Base-by-base conservation (phyloP, 1,284 basidiomycete genomes). In the Heterobasidion parviporum region DNA sequence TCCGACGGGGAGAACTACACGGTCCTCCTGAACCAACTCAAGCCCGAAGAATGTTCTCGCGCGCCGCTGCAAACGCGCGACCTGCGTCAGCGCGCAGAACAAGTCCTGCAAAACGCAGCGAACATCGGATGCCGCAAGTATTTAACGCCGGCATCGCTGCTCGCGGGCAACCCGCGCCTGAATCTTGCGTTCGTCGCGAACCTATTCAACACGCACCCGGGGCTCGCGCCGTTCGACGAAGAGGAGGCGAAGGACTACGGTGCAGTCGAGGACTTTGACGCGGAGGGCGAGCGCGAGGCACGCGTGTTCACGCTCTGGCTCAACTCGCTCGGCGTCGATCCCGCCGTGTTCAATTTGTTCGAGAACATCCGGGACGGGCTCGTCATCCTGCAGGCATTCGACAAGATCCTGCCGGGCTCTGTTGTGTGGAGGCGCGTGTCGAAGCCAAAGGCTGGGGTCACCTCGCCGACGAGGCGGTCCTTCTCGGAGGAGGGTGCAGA, bases 121-220 rank as follows among this genome's bases (percentile, higher is more conserved):
- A 80, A 78, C 54, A 98, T 99, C 62, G 92, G 92, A 26, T 98
- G 96, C 74, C 82, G 95, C 62, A 97, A 98, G 69, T 99, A 97
- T 76, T 80, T 99, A 35, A 96, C 96, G 0, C 85, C 92, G 0
- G 87, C 92, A 20, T 91, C 95, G 15, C 86, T 99, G 62, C 82
- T 98, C 20, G 76, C 92, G 5, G 96, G 97, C 16, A 99, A 99
- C 70, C 94, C 94, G n/a, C 94, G 96, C 67, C 81, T 99, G 50
- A 99, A 99, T 73, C 87, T 99, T 58, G 96, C 97, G 4, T 99
- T 98, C 70, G 96, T 98, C 56, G 96, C 97, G 50, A 95, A 98
- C 72, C 81, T 99, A 54, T 99, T 99, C 84, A 99, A 99, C 79
- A 98, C 93, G 2, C 89, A 92, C 75, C 96, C 96, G 0, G 91